Evolutionary conservation across 106 monocot genomes (phyloP), one percentile per base, ranked within the genome.

Genomic region (Apostasia ramifera): DNA sequence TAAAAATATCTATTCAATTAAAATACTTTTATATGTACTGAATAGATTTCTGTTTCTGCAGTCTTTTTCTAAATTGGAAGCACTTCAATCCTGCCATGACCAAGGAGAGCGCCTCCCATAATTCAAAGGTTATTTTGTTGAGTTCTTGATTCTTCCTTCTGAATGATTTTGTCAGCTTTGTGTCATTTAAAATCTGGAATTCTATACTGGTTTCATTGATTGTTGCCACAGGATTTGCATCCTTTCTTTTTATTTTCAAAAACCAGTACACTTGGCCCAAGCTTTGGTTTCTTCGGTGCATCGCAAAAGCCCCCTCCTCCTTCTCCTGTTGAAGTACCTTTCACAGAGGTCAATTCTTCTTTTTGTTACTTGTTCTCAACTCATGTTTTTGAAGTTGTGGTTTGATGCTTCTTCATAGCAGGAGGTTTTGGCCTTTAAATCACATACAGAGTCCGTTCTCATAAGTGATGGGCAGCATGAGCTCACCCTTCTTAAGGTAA

Each of bases 401-500:
- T 41, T 42, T 14, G 3, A 53, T n/a, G 41, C 53, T 73, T 53
- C 54, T 40, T 37, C 47, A 68, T 54, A 53, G 41, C 11, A 10
- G 37, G 53, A 53, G 12, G 40, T 41, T 9, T 40, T 51, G 9
- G 40, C 52, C 13, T 62, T 42, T n/a, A 66, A 55, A 6, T 71
- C 79, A 4, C 77, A 41, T 50, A 61, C 83, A 52, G 98, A 98
- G 37, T 70, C 85, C 8, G 70, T 93, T 58, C 13, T 68, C 3
- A 70, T 98, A 8, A 63, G 77, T 12, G 81, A 90, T 13, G 83
- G 63, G 5, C 71, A 79, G 6, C 80, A 85, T 6, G 81, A 53
- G 10, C 61, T 93, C 48, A 80, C 81, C 0, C 83, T 98, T 14
- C 78, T 83, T 8, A 98, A 95, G 91, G 91, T 95, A 55, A 8